Percentiles rank a stretch among this genome's conserved stretches.
These are phyloP conservation scores for Apostasia shenzhenica DNA, from an alignment of 106 monocot species.

Conservation along the genomic window DNA sequence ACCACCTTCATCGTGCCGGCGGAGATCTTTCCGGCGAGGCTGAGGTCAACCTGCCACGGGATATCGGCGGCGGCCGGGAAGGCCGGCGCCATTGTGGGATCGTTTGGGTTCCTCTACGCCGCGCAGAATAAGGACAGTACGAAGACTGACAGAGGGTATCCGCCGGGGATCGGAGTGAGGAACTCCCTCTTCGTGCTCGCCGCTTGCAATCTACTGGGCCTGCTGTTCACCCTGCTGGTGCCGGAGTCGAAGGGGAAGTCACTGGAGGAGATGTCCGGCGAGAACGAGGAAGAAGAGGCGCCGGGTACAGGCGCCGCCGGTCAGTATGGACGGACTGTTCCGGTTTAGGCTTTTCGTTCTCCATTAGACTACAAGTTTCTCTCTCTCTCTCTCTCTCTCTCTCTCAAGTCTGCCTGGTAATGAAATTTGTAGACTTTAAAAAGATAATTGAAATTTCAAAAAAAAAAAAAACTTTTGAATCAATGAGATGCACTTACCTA, in stretches of 20 bases:
- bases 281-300: slow-evolving; percentile 8
- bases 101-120: slow-evolving; percentile 9
- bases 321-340: neutral
- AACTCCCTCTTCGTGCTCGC: slow-evolving; percentile 32
- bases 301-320: neutral
- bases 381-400: too few species aligned
- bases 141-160: neutral
- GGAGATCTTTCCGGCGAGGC: slow-evolving; percentile 12
- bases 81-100: slow-evolving; percentile 35
- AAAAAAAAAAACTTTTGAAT: too few species aligned
- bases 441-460: too few species aligned
- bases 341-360: neutral
- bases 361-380: too few species aligned
- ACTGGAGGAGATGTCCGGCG: slow-evolving; percentile 28
- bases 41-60: slow-evolving; percentile 20
- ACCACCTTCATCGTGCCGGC: slow-evolving; percentile 39
- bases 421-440: too few species aligned
- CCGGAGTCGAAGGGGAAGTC: slow-evolving; percentile 17
- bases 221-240: slow-evolving; percentile 29
- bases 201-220: slow-evolving; percentile 22
- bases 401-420: too few species aligned
- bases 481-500: too few species aligned
- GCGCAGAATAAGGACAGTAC: neutral
- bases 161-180: slow-evolving; percentile 5
- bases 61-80: slow-evolving; percentile 36